These are phyloP conservation scores for Fusarium sp. DNA, from an alignment of 2,329 filamentous ascomycete species.

Conservation along the genomic window DNA sequence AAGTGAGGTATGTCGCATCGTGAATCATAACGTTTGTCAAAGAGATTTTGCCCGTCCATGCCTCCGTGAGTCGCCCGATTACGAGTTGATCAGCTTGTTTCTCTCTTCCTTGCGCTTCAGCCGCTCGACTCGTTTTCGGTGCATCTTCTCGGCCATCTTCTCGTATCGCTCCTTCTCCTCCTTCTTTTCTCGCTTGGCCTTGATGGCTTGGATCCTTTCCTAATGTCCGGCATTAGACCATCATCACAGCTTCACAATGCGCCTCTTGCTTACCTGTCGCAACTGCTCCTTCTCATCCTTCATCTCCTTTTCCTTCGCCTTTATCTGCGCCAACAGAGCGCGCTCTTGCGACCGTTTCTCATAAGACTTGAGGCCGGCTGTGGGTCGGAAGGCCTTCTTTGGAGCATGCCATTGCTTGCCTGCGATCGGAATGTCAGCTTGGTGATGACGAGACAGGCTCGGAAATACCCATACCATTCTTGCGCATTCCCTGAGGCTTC, in stretches of 20 bases:
- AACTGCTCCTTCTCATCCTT: conserved; percentile 95
- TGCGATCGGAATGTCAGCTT: conserved; percentile 52
- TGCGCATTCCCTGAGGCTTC: conserved; percentile 75
- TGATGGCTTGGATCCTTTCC: conserved; percentile 82
- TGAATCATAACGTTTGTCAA: conserved; percentile 40
- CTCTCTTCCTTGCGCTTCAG: conserved; percentile 96
- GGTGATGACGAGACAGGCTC: background rate
- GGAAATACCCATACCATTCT: conserved; percentile 74
- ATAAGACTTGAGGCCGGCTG: conserved; percentile 81
- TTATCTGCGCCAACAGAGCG: conserved; percentile 78
- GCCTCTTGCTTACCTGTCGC: conserved; percentile 73
- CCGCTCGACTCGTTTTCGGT: conserved; percentile 92
- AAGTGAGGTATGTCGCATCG: conserved; percentile 34
- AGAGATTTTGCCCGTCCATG: conserved; percentile 10
- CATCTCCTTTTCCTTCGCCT: conserved; percentile 94
- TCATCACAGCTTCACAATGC: background rate
- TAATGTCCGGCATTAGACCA: conserved; percentile 52
- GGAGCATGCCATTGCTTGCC: conserved; percentile 94
- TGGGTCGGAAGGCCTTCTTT: conserved; percentile 88
- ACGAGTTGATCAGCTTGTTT: conserved; percentile 83
- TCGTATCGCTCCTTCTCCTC: conserved; percentile 93
- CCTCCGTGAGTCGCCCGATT: conserved; percentile 38
- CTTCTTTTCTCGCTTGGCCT: conserved; percentile 87
- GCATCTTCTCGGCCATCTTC: conserved; percentile 98
- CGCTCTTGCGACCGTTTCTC: conserved; percentile 80